phyloP scores from a whole-genome alignment of 345 rosid genomes.

The Carallia pectinifolia region DNA sequence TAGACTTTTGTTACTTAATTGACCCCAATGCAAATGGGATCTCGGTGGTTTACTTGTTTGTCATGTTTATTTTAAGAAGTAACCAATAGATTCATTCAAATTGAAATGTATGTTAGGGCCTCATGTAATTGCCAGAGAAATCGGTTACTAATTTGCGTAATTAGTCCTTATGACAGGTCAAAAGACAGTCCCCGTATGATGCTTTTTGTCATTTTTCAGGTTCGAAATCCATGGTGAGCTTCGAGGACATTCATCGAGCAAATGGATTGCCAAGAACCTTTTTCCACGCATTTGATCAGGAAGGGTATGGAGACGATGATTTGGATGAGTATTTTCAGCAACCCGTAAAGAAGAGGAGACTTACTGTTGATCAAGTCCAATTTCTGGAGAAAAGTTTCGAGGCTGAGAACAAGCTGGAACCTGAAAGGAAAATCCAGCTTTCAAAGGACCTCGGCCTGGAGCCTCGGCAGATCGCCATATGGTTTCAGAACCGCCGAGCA shows the following conservation, averaged over 20 bases:
- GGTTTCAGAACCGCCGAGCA: slow-evolving; percentile 49
- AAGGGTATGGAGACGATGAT: slow-evolving; percentile 25
- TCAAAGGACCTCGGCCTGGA: slow-evolving; percentile 39
- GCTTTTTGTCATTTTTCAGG: slow-evolving; percentile 12
- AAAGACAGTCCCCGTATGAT: neutral
- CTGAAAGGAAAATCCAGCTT: slow-evolving; percentile 33
- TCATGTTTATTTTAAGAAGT: neutral
- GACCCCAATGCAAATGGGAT: neutral
- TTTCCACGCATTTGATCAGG: slow-evolving; percentile 21
- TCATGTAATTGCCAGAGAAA: neutral
- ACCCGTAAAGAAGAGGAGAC: slow-evolving; percentile 31
- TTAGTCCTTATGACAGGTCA: neutral
- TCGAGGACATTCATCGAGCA: slow-evolving; percentile 21
- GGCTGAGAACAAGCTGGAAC: slow-evolving; percentile 32
- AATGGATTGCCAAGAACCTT: slow-evolving; percentile 16
- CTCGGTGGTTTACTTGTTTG: neutral
- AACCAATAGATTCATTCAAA: slow-evolving; percentile 8
- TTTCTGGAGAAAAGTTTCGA: slow-evolving; percentile 28
- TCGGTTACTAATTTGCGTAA: neutral
- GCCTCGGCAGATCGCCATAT: slow-evolving; percentile 46
- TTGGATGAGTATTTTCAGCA: slow-evolving; percentile 29
- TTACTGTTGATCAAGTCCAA: slow-evolving; percentile 23
- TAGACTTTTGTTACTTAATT: neutral
- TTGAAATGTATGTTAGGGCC: no score
- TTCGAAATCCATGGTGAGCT: slow-evolving; percentile 30